phyloP scores from a whole-genome alignment of 495 filamentous ascomycete species.

The Rostrohypoxylon terebratum region DNA sequence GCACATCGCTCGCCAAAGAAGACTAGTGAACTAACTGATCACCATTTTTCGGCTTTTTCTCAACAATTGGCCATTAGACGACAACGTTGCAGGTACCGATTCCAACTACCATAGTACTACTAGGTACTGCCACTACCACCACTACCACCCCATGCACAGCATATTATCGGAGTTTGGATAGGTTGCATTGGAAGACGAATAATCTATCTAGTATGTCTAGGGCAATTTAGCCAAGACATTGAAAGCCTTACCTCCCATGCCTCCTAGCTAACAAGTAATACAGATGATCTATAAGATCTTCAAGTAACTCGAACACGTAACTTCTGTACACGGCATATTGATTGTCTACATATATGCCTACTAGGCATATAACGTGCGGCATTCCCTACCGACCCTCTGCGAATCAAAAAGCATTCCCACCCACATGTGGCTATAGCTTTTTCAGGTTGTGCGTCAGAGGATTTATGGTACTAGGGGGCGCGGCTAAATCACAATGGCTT shows the following conservation, averaged over 20 bases:
- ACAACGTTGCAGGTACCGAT: slow-evolving; percentile 31
- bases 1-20: not conserved
- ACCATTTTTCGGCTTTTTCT: not conserved
- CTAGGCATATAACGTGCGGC: slow-evolving; percentile 18
- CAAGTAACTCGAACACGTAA: slow-evolving; percentile 25
- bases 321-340: slow-evolving; percentile 24
- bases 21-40: not conserved
- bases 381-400: not conserved
- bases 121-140: too few species aligned
- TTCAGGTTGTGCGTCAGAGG: slow-evolving; percentile 38
- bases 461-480: not conserved
- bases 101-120: slow-evolving; percentile 4
- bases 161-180: slow-evolving; percentile 27
- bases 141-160: not conserved
- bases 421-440: slow-evolving; percentile 35
- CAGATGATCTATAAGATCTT: slow-evolving; percentile 37
- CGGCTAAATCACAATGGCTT: slow-evolving; percentile 50
- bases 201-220: slow-evolving; percentile 14
- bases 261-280: slow-evolving; percentile 20
- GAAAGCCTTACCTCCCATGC: slow-evolving; percentile 18
- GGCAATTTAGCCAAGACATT: slow-evolving; percentile 42
- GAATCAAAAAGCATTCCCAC: slow-evolving; percentile 28
- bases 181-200: slow-evolving; percentile 11
- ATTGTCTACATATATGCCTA: slow-evolving; percentile 23
- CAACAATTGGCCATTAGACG: slow-evolving; percentile 12